Percentiles rank a stretch among this genome's conserved stretches.
Evolutionary conservation across 768 basidiomycete species (phyloP).

Genomic region (Trametes elegans): DNA sequence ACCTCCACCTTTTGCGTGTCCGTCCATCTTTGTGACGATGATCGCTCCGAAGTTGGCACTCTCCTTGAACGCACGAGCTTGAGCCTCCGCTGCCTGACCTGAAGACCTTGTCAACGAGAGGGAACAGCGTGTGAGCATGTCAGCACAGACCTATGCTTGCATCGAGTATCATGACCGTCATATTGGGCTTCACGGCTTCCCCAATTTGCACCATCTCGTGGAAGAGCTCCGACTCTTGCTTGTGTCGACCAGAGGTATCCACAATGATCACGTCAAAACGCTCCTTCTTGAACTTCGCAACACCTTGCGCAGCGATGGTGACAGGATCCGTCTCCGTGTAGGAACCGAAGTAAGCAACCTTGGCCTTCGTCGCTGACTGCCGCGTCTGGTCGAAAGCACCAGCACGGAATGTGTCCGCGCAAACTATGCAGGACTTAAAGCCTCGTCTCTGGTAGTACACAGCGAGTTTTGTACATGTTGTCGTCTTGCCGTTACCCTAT

Average conservation of each 20-base stretch:
- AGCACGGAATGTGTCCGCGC: slow-evolving; percentile 98
- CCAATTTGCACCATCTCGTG: slow-evolving; percentile 98
- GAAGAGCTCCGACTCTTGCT: slow-evolving; percentile 95
- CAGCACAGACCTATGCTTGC: slow-evolving; percentile 83
- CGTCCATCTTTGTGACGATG: slow-evolving; percentile 99
- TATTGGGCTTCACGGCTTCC: slow-evolving; percentile 89
- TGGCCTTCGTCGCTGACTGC: slow-evolving; percentile 98
- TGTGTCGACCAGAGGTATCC: slow-evolving; percentile 95
- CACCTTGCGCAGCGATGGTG: slow-evolving; percentile 90
- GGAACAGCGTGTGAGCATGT: too few species aligned
- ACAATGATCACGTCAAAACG: slow-evolving; percentile 98
- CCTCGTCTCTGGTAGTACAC: slow-evolving; percentile 97
- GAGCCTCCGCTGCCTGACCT: slow-evolving; percentile 97
- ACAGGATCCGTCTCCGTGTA: slow-evolving; percentile 99
- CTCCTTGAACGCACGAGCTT: slow-evolving; percentile 96
- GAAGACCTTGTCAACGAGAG: background rate
- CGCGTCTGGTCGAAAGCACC: slow-evolving; percentile 99
- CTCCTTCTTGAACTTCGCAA: slow-evolving; percentile 96
- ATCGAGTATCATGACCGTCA: slow-evolving; percentile 94
- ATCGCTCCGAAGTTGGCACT: slow-evolving; percentile 97
- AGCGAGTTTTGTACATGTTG: slow-evolving; percentile 97
- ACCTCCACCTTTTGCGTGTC: slow-evolving; percentile 98
- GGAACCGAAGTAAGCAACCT: slow-evolving; percentile 97
- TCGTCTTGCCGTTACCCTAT: slow-evolving; percentile 97
- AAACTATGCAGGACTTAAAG: slow-evolving; percentile 95